Conservation (phyloP, 345 rosid genomes). For the Laguncularia racemosa region DNA sequence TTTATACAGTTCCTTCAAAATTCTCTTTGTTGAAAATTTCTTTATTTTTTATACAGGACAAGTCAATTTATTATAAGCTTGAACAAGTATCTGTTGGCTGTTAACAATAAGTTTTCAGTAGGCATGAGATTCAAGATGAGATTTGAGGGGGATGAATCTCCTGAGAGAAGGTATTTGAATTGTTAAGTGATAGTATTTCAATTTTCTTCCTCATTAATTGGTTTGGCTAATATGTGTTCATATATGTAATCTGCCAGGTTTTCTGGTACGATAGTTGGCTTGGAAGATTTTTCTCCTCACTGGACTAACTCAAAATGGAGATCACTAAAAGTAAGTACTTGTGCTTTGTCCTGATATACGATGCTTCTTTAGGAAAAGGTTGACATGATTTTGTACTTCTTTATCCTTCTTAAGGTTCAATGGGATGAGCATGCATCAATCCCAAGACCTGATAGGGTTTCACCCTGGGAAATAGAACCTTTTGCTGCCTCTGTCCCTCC, state of each 20-base stretch:
- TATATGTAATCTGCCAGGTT: slow-evolving; percentile 37
- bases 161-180: slow-evolving; percentile 64
- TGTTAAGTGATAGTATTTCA: background rate
- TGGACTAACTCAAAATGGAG: slow-evolving; percentile 90
- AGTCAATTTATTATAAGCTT: slow-evolving; percentile 81
- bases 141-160: slow-evolving; percentile 91
- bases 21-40: no score
- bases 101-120: slow-evolving; percentile 47
- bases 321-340: slow-evolving; percentile 50
- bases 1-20: no score
- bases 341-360: background rate
- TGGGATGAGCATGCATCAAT: slow-evolving; percentile 94
- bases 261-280: slow-evolving; percentile 83
- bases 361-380: background rate
- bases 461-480: slow-evolving; percentile 93
- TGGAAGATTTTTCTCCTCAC: slow-evolving; percentile 64
- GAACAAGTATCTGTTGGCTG: slow-evolving; percentile 69
- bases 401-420: slow-evolving; percentile 43
- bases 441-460: slow-evolving; percentile 75
- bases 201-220: slow-evolving; percentile 5
- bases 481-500: slow-evolving; percentile 39
- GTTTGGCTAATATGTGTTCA: slow-evolving; percentile 6
- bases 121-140: slow-evolving; percentile 90
- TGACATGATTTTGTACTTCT: background rate
- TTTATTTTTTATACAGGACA: slow-evolving; percentile 37